Conservation (phyloP, 805 yeast species). For the Candida silvatica region DNA sequence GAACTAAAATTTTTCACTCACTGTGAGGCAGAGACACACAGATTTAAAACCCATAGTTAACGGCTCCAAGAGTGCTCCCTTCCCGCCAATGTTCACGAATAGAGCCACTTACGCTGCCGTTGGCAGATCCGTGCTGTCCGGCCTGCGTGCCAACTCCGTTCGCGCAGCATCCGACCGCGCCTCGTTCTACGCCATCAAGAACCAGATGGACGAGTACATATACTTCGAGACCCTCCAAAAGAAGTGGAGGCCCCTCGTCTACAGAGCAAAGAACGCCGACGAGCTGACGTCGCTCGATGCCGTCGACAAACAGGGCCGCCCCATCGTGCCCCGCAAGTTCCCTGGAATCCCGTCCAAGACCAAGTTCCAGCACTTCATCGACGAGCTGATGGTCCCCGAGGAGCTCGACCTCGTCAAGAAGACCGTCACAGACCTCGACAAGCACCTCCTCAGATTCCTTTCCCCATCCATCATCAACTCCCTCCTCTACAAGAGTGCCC, state of each 20-base stretch:
- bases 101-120: too few relatives aligned
- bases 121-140: too few relatives aligned
- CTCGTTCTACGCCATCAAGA: slow-evolving; percentile 15
- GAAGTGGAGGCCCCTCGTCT: slow-evolving; percentile 16
- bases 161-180: background rate
- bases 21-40: too few relatives aligned
- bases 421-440: slow-evolving; percentile 11
- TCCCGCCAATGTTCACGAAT: too few relatives aligned
- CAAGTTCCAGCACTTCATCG: slow-evolving; percentile 18
- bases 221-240: slow-evolving; percentile 16
- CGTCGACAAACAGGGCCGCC: slow-evolving; percentile 19
- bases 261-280: slow-evolving; percentile 16
- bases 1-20: too few relatives aligned
- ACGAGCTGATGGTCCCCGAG: slow-evolving; percentile 13
- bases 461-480: slow-evolving; percentile 16
- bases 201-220: slow-evolving; percentile 21
- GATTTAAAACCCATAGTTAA: too few relatives aligned
- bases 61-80: too few relatives aligned
- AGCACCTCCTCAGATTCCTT: slow-evolving; percentile 11
- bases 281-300: slow-evolving; percentile 12
- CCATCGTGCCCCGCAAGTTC: slow-evolving; percentile 15
- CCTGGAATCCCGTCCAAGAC: slow-evolving; percentile 20
- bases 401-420: slow-evolving; percentile 15
- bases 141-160: too few relatives aligned
- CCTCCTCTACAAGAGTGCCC: slow-evolving; percentile 17